These are phyloP conservation scores for Eimeria zaria DNA, from an alignment of 169 alveolate genomes.

Conservation along the genomic window DNA sequence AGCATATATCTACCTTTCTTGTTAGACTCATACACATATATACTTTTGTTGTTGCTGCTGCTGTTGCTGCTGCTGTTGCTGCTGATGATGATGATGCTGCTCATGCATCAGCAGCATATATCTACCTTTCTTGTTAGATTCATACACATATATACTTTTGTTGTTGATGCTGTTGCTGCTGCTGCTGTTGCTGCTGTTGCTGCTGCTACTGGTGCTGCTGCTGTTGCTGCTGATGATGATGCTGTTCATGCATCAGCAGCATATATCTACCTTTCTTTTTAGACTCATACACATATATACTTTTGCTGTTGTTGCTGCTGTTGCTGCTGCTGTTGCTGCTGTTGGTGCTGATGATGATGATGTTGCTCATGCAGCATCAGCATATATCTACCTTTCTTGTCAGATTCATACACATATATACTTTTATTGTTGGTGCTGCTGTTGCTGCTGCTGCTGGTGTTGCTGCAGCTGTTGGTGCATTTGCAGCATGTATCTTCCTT, in stretches of 20 bases:
- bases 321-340: background rate
- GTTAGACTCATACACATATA: constrained; percentile 83
- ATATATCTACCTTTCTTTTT: constrained; percentile 93
- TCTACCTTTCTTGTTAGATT: too few species aligned
- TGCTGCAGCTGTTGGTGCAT: constrained; percentile 89
- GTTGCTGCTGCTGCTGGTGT: background rate
- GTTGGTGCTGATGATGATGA: background rate
- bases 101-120: too few species aligned
- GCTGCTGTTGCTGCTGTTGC: constrained; percentile 1
- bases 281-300: background rate
- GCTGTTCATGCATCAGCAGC: constrained; percentile 90
- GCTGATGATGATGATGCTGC: background rate
- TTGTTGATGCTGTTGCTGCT: background rate
- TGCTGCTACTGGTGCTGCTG: background rate
- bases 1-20: constrained; percentile 92
- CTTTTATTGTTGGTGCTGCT: background rate
- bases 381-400: too few species aligned
- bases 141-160: too few species aligned
- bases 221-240: constrained; percentile 73
- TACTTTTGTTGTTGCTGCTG: background rate
- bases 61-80: background rate
- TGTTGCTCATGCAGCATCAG: background rate
- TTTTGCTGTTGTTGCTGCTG: background rate
- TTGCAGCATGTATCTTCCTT: constrained; percentile 91
- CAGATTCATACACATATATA: too few species aligned